A percentile compares a stretch with the other conserved stretches of the same genome.
Conservation (phyloP, 1,139 yeast genomes). For the Yamadazyma taylorii region DNA sequence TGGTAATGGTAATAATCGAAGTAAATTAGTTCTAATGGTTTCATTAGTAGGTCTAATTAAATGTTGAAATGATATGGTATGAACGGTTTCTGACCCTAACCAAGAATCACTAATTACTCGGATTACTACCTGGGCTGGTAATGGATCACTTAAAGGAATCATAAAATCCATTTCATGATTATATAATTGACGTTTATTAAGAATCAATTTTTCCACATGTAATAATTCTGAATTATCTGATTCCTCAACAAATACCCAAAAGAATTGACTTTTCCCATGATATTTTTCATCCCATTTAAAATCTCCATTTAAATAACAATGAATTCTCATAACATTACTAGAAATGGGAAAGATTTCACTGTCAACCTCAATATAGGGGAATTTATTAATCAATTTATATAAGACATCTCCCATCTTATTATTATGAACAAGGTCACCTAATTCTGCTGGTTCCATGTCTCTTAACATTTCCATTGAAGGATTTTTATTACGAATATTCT, state of each 20-base stretch:
- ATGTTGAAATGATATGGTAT: conserved; percentile 86
- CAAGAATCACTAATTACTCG: conserved; percentile 81
- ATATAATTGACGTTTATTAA: conserved; percentile 58
- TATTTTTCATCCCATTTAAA: conserved; percentile 79
- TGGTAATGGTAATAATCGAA: conserved; percentile 85
- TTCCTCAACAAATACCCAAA: conserved; percentile 92
- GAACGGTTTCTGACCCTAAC: conserved; percentile 82
- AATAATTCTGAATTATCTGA: conserved; percentile 72
- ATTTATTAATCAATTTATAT: conserved; percentile 60
- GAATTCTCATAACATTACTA: conserved; percentile 79
- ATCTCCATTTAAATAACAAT: conserved; percentile 68
- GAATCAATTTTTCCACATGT: conserved; percentile 78
- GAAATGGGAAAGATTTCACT: conserved; percentile 93
- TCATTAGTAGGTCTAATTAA: conserved; percentile 86
- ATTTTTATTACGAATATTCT: conserved; percentile 61
- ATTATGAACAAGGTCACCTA: conserved; percentile 90
- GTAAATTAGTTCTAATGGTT: conserved; percentile 76
- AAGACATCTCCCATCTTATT: conserved; percentile 66
- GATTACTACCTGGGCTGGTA: conserved; percentile 84
- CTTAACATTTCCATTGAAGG: conserved; percentile 72
- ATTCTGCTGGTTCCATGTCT: conserved; percentile 70
- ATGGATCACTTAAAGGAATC: conserved; percentile 86
- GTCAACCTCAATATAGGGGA: conserved; percentile 72
- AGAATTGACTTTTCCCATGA: conserved; percentile 84
- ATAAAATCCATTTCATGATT: conserved; percentile 84